Conservation (phyloP, 495 filamentous ascomycete genomes). For the Penicillium argentinense region DNA sequence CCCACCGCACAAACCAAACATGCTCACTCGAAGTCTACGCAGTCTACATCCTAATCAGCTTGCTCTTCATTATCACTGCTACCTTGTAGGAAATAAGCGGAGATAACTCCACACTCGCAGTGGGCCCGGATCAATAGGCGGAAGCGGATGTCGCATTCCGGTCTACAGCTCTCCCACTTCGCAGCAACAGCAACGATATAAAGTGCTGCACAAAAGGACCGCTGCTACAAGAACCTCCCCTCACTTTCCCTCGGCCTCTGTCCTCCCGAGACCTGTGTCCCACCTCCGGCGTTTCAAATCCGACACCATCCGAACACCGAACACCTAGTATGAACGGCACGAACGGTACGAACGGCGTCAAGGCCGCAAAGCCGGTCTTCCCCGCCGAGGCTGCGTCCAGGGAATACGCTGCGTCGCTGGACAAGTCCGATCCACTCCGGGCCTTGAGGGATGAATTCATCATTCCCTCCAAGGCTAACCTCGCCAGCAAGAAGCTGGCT, state of each 20-base stretch:
- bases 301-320: too few relatives aligned
- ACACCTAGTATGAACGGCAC: conserved; percentile 13
- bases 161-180: conserved; percentile 9
- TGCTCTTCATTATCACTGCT: too few relatives aligned
- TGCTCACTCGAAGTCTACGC: background rate
- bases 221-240: background rate
- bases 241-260: background rate
- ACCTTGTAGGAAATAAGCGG: too few relatives aligned
- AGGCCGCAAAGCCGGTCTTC: conserved; percentile 32
- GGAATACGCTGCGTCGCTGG: conserved; percentile 64
- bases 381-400: conserved; percentile 35
- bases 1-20: background rate
- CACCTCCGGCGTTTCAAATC: too few relatives aligned
- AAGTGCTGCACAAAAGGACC: background rate
- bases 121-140: conserved; percentile 25
- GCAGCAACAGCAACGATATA: background rate
- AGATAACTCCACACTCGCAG: too few relatives aligned
- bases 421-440: conserved; percentile 65
- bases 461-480: conserved; percentile 77
- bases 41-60: too few relatives aligned
- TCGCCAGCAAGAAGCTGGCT: conserved; percentile 65
- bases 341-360: conserved; percentile 17
- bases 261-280: too few relatives aligned
- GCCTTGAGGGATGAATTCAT: conserved; percentile 74
- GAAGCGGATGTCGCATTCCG: conserved; percentile 29